Evolutionary conservation across 2,329 filamentous ascomycete species (phyloP), one percentile per base, ranked within the genome.

Genomic region (Colletotrichum tanaceti): DNA sequence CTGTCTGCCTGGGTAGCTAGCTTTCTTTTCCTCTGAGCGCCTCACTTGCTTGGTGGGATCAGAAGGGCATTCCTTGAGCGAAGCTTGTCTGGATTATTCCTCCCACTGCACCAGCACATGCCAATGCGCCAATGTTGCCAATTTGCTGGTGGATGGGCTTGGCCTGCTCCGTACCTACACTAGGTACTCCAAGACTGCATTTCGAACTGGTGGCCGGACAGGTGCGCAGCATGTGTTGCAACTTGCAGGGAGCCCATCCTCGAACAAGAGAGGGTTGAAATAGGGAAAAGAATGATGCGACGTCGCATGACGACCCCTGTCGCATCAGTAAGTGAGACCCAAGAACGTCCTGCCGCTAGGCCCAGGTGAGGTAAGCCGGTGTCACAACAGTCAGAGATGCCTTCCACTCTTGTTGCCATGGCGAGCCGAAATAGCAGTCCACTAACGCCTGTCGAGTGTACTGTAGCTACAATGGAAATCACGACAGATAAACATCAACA

Each of bases 241-340:
- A n/a, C n/a, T n/a, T n/a, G 24, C 24, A 28, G 22, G 53, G 38
- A 18, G 24, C 28, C 38, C 32, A 16, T 9, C 20, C 2, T 20
- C 10, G 44, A 28, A 18, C n/a, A 47, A 54, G 20, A 41, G 41
- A 20, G 11, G 14, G 41, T 64, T 58, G 54, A 38, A 65, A 54
- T 41, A 38, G 54, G 61, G 61, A 43, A 68, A 65, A 41, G 11
- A 20, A 43, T 55, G 53, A 53, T 44, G 18, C 14, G 54, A 59
- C 54, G 61, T 68, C 47, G 65, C 35, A 59, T 49, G 50, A 38
- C 38, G 65, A 65, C 61, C 65, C 65, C 61, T 35, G 58, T 64
- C 53, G 18, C 4, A 18, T 5, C 43, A n/a, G 38, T 16, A 50
- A 65, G 61, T 54, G 54, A 47, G 32, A 54, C 39, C 54, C 65